Conservation (phyloP, 108 stramenopile genomes). For the Cylindrotheca fusiformis region DNA sequence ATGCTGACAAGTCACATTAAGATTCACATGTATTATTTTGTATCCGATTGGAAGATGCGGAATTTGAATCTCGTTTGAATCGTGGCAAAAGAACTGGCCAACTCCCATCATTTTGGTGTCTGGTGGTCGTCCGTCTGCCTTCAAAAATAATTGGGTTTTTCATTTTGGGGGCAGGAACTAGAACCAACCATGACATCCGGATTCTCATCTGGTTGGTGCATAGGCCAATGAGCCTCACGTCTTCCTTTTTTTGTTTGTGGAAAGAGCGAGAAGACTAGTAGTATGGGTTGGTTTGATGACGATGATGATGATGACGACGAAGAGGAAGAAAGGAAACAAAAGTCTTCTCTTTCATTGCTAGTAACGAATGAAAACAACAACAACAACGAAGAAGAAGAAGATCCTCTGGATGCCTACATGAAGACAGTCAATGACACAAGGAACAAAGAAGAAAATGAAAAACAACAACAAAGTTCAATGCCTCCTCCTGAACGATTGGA, state of each 20-base stretch:
- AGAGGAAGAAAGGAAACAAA: slow-evolving; percentile 3
- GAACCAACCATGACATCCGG: no score
- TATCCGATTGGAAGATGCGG: no score
- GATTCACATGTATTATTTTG: no score
- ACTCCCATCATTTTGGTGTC: no score
- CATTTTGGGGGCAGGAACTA: no score
- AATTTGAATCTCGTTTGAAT: no score
- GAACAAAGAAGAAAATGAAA: background rate
- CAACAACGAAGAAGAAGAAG: slow-evolving; percentile 52
- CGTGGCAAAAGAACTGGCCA: no score
- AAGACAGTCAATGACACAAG: slow-evolving; percentile 24
- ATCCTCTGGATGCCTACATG: slow-evolving; percentile 88
- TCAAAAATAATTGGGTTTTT: no score
- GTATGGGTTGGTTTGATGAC: slow-evolving; percentile 19
- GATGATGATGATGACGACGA: slow-evolving; percentile 17
- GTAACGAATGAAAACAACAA: background rate
- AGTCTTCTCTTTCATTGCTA: background rate
- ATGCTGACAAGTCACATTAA: no score
- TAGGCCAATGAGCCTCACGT: no score
- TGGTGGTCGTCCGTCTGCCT: no score
- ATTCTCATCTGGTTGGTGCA: no score
- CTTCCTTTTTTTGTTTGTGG: background rate
- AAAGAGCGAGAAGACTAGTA: background rate
- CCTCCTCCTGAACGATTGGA: slow-evolving; percentile 44
- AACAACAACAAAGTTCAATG: background rate